Conservation (phyloP, 257 asterid species). For the Thymus quinquecostatus region DNA sequence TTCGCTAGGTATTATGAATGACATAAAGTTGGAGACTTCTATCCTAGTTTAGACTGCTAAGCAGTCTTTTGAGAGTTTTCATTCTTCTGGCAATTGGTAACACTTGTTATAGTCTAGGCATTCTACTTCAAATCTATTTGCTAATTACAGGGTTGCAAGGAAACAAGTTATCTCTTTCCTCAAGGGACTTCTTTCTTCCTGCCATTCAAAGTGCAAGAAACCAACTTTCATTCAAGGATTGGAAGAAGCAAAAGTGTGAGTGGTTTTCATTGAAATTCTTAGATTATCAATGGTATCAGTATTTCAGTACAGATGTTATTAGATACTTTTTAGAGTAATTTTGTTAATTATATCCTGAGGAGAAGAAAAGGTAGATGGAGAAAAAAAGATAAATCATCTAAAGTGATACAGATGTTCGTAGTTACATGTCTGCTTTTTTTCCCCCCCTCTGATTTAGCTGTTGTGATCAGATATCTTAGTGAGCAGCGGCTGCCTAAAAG, state of each 20-base stretch:
- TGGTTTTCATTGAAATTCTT: slow-evolving; percentile 23
- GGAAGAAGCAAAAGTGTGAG: slow-evolving; percentile 97
- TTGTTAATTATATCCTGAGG: too few species aligned
- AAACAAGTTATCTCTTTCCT: slow-evolving; percentile 85
- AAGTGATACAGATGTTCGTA: too few species aligned
- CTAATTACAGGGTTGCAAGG: slow-evolving; percentile 63
- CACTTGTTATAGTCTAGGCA: slow-evolving; percentile 27
- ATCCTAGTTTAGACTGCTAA: slow-evolving; percentile 22
- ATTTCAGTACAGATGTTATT: slow-evolving; percentile 27
- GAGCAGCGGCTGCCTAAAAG: slow-evolving; percentile 76
- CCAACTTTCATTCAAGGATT: slow-evolving; percentile 67
- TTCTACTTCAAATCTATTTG: slow-evolving; percentile 28
- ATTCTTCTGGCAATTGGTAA: slow-evolving; percentile 24
- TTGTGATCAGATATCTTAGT: slow-evolving; percentile 72
- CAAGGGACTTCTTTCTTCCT: slow-evolving; percentile 85
- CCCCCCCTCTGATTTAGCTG: slow-evolving; percentile 16
- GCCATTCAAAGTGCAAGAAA: slow-evolving; percentile 90
- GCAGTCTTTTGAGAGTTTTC: slow-evolving; percentile 26
- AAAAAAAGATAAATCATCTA: too few species aligned
- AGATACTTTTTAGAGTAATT: slow-evolving; percentile 20
- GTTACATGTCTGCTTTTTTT: neutral
- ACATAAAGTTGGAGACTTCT: slow-evolving; percentile 12
- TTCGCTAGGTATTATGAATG: slow-evolving; percentile 78
- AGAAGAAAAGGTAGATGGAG: too few species aligned
- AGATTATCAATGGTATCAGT: slow-evolving; percentile 15